Conservation (phyloP, 305 asterid species). For the Fraxinus xanthoxyloides region DNA sequence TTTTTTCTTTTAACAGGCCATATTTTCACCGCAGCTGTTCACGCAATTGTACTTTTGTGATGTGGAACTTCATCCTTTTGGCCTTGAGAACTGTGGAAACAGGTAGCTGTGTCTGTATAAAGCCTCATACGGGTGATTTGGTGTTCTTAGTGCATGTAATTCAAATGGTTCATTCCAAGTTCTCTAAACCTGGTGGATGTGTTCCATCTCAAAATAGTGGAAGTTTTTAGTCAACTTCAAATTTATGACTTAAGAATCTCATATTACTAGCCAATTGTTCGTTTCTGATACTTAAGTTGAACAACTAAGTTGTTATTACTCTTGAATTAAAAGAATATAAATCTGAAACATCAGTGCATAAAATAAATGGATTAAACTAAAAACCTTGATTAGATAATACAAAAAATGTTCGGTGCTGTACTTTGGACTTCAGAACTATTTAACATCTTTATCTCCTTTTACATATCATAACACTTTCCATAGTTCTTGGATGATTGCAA, state of each 20-base stretch:
- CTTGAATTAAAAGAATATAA: neutral
- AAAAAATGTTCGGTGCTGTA: neutral
- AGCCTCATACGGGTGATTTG: neutral
- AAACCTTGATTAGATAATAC: neutral
- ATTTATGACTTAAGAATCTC: neutral
- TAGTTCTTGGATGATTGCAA: neutral
- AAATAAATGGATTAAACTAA: neutral
- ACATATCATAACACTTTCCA: neutral
- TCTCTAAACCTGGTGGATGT: neutral
- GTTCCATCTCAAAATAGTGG: neutral
- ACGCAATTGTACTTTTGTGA: constrained; percentile 42
- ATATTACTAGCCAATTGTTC: neutral
- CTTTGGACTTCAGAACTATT: neutral
- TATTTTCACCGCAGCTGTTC: constrained; percentile 46
- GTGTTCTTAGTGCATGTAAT: neutral
- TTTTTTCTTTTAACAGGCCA: constrained; percentile 32
- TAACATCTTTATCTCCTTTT: neutral
- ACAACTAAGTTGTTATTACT: neutral
- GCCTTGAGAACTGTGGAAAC: constrained; percentile 60
- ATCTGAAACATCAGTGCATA: neutral
- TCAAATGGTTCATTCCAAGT: neutral
- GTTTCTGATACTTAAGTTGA: neutral
- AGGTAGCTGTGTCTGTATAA: constrained; percentile 33
- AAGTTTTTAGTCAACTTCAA: neutral
- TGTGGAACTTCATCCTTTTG: constrained; percentile 47